Base-by-base conservation (phyloP, 2,329 filamentous ascomycete genomes). In the Colletotrichum sublineola region DNA sequence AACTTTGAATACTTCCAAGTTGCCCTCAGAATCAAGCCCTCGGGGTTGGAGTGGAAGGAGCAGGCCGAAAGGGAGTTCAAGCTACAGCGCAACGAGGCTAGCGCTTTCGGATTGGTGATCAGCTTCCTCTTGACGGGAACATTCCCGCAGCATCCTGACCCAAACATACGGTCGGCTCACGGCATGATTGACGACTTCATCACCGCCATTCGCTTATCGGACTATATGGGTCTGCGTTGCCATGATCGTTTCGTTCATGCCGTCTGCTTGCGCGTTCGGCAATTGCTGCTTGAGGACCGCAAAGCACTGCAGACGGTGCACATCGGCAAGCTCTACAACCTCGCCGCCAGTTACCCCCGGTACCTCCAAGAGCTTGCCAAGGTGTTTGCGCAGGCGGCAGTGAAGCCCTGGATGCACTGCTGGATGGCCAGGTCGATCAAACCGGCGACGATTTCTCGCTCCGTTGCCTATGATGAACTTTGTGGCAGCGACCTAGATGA, bases 381-480 rank as follows among this genome's bases (percentile, higher is more conserved):
- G 18, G 58, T 69, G 11, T 52, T 72, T 20, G 53, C 69, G 8
- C 44, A 67, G 18, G 69, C 69, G 9, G 66, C 57, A 12, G 69
- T 72, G 14, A 72, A 63, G 46, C 69, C 69, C 11, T 72, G 65
- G 44, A 50, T 72, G 48, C 63, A 68, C 2, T 38, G 44, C 24
- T 62, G 33, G 68, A 67, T 62, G 46, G 64, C 38, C 18, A 46
- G 46, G 36, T 42, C 56, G 46, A 11, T 15, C 36, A 53, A 52
- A 40, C 52, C n/a, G 24, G 7, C 29, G 15, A 15, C 53, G 3
- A 60, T 66, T 18, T n/a, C 29, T 36, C 48, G 55, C 29, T 71
- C 68, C 18, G 52, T 61, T 20, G 68, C 68, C 33, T 61, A 56
- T 8, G 57, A 68, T 15, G 50, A 56, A 18, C 18, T 42, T 18